These are phyloP conservation scores for Penstemon davidsonii DNA, from an alignment of 257 asterid species.

Conservation along the genomic window DNA sequence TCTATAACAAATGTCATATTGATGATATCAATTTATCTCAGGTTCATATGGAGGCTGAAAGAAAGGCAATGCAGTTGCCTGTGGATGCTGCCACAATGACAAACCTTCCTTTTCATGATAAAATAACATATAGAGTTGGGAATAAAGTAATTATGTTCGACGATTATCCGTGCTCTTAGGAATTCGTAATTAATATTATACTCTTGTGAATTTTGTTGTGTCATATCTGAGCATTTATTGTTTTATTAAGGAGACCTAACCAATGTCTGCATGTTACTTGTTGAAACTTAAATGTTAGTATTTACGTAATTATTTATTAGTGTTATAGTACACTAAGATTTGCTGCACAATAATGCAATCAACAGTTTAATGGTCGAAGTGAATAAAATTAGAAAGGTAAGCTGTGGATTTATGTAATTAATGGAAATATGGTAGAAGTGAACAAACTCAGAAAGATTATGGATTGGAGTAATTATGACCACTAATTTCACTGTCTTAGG, in stretches of 20 bases:
- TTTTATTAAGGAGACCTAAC: conserved; percentile 13
- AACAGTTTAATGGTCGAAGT: conserved; percentile 19
- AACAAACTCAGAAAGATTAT: background rate
- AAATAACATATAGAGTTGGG: conserved; percentile 84
- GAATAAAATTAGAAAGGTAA: background rate
- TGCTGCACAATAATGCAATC: conserved; percentile 5
- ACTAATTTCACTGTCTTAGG: conserved; percentile 3
- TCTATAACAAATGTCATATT: conserved; percentile 10
- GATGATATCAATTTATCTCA: conserved; percentile 36
- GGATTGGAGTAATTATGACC: conserved; percentile 6
- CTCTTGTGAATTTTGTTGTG: conserved; percentile 5
- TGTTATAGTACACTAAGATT: background rate
- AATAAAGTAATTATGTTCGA: conserved; percentile 58
- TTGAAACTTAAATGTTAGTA: conserved; percentile 10
- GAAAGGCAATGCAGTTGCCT: conserved; percentile 62
- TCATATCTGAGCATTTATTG: background rate
- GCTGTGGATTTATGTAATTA: too few species aligned
- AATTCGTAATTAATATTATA: conserved; percentile 16
- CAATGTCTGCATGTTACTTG: conserved; percentile 7
- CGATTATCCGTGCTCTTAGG: conserved; percentile 13
- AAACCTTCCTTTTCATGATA: conserved; percentile 53
- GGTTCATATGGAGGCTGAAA: conserved; percentile 98
- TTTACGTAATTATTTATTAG: background rate
- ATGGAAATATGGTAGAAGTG: background rate
- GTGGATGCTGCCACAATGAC: conserved; percentile 49